Conservation (phyloP, 257 asterid genomes). For the Plectranthus barbatus region DNA sequence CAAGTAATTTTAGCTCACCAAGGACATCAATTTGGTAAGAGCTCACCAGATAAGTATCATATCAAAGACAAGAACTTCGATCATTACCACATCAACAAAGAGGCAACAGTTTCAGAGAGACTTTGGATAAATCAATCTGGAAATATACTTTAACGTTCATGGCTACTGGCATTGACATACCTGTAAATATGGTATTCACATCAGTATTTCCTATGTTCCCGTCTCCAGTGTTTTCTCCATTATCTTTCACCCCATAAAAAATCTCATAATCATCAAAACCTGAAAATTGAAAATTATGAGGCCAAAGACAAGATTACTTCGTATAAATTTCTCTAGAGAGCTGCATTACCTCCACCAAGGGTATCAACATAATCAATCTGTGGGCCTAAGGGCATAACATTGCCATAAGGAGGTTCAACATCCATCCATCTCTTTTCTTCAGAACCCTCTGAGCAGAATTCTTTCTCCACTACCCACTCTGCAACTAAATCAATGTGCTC, state of each 20-base stretch:
- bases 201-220: conserved; percentile 18
- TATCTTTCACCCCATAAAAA: conserved; percentile 52
- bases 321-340: conserved; percentile 1
- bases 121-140: not conserved
- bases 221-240: conserved; percentile 50
- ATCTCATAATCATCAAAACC: conserved; percentile 80
- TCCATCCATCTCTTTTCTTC: conserved; percentile 66
- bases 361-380: conserved; percentile 62
- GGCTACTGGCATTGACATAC: not conserved
- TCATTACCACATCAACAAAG: not conserved
- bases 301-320: not conserved
- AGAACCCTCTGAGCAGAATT: conserved; percentile 30
- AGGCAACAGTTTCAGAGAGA: not conserved
- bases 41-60: not conserved
- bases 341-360: conserved; percentile 60
- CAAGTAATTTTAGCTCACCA: not conserved
- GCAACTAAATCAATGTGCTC: conserved; percentile 47
- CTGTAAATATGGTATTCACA: not conserved
- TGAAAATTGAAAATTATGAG: conserved; percentile 23
- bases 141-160: not conserved
- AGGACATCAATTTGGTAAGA: not conserved
- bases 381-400: conserved; percentile 38
- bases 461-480: conserved; percentile 69
- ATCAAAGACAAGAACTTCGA: too few species aligned
- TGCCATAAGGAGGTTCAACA: conserved; percentile 69